Base-by-base conservation (phyloP, 2,329 filamentous ascomycete genomes). In the Cladophialophora immunda region DNA sequence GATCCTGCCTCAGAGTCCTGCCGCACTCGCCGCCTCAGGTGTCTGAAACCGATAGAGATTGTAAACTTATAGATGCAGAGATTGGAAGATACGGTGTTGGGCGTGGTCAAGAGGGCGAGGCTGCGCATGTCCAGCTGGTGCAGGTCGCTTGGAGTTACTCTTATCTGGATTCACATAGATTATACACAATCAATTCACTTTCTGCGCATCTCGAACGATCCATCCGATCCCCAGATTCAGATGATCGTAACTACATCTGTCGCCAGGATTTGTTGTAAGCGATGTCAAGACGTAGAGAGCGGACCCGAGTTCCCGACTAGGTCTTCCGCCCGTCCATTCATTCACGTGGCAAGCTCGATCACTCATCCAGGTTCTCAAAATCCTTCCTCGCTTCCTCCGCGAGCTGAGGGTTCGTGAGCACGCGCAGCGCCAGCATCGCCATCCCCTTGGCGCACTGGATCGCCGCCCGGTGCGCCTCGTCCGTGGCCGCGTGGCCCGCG, bases 401-500 rank as follows among this genome's bases (percentile, higher is more conserved):
- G n/a, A 64, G 45, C 3, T 36, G n/a, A 11, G 62, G 34, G 36
- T 66, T 38, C 19, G 53, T 57, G 15, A 66, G 59, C 7, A 63
- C 36, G 25, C 78, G 76, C 73, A 76, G 76, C 11, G 75, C 77
- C 15, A 75, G 74, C 68, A 76, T 73, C 0, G 82, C 81, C 76
- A 85, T 76, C 0, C 81, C 81, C 71, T 83, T 84, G 0, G 79
- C 81, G 45, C 80, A 80, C 52, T 78, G 75, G 1, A 85, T 71
- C 0, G 82, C 81, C 17, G 77, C 76, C 0, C 72, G 68, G 65
- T 84, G 81, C 0, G 81, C 79, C 47, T 71, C 71, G 17, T 65
- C 71, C 50, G 74, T 82, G 52, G 67, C 79, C 1, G 84, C 83
- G 0, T 79, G 81, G 0, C 76, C 78, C 0, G 82, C 77, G 70